phyloP scores from a whole-genome alignment of 495 filamentous ascomycete species.

The Collariella sp. region DNA sequence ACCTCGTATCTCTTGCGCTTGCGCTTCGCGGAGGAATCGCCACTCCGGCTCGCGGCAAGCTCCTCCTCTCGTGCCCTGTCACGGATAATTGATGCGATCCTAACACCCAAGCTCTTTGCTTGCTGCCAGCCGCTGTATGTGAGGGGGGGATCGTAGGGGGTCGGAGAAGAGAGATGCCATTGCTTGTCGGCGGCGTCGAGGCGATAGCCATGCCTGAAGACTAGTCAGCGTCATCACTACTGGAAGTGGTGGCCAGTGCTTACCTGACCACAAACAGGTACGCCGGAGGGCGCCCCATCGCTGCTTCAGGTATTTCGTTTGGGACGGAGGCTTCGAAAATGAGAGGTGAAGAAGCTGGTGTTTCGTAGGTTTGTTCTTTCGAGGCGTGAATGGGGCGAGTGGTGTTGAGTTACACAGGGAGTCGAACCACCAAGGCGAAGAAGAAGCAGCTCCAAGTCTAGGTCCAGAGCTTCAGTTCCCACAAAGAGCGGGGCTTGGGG shows the following conservation, averaged over 20 bases:
- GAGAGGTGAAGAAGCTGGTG: not conserved
- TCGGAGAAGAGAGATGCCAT: slow-evolving; percentile 92
- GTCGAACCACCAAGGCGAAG: too few relatives aligned
- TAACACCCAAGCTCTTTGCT: slow-evolving; percentile 63
- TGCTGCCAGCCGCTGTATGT: slow-evolving; percentile 94
- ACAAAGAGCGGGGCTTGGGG: too few relatives aligned
- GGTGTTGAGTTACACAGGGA: too few relatives aligned
- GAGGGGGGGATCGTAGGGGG: slow-evolving; percentile 90
- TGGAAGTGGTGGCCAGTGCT: slow-evolving; percentile 25
- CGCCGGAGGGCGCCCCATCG: slow-evolving; percentile 41
- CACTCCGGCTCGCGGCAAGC: slow-evolving; percentile 17
- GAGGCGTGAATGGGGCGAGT: too few relatives aligned
- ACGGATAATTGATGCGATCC: slow-evolving; percentile 67
- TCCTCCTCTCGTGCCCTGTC: slow-evolving; percentile 35
- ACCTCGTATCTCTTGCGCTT: slow-evolving; percentile 60
- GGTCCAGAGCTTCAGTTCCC: too few relatives aligned
- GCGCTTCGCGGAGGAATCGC: slow-evolving; percentile 10
- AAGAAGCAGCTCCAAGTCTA: too few relatives aligned
- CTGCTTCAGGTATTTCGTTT: not conserved
- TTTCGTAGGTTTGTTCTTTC: not conserved
- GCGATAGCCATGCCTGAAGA: slow-evolving; percentile 72
- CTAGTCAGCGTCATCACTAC: not conserved
- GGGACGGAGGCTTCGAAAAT: not conserved
- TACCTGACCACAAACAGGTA: slow-evolving; percentile 75
- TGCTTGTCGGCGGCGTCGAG: slow-evolving; percentile 88